A percentile compares a stretch with the other conserved stretches of the same genome.
Conservation (phyloP, 345 rosid species). For the Eucalyptus sp. region DNA sequence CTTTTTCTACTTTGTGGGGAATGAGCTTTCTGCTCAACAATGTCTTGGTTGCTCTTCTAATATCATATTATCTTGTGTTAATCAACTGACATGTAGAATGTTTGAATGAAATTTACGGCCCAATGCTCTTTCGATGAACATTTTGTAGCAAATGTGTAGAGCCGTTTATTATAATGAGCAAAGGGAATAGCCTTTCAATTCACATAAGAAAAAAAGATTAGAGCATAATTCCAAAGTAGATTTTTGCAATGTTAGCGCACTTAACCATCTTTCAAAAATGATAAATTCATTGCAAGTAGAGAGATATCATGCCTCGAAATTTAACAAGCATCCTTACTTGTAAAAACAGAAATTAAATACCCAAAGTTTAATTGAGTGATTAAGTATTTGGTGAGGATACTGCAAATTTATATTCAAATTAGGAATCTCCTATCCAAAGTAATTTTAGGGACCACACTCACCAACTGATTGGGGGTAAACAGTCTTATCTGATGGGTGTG, state of each 20-base stretch:
- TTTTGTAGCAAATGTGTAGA: too few species aligned
- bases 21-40: not conserved
- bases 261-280: not conserved
- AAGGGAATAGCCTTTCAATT: not conserved
- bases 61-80: not conserved
- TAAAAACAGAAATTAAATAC: too few species aligned
- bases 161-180: not conserved
- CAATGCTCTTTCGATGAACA: not conserved
- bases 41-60: not conserved
- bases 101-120: not conserved
- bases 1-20: not conserved
- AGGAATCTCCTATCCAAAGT: not conserved
- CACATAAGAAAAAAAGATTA: not conserved
- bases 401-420: not conserved
- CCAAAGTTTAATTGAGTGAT: not conserved
- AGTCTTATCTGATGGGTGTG: not conserved
- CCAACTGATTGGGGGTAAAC: not conserved
- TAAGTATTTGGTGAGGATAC: not conserved
- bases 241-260: not conserved
- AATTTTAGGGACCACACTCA: not conserved
- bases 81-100: not conserved
- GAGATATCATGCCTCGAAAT: not conserved
- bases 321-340: not conserved
- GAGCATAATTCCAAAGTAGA: not conserved
- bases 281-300: not conserved